These are phyloP conservation scores for Corylus heterophylla DNA, from an alignment of 306 rosid genomes.

Conservation along the genomic window DNA sequence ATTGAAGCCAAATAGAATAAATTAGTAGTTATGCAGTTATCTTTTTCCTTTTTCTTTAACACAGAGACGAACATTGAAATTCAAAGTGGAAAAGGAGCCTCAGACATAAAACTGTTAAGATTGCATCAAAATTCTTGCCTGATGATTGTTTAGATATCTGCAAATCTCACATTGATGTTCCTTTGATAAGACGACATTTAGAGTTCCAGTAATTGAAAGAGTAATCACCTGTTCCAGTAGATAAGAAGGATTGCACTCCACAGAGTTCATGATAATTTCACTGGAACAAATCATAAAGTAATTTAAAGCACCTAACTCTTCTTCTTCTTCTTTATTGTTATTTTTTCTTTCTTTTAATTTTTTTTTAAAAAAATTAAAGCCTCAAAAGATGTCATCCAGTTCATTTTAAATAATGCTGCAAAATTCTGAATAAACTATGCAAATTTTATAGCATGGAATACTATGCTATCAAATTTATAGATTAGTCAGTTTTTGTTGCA, in stretches of 20 bases:
- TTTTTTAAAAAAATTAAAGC: too few species aligned
- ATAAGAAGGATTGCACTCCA: neutral
- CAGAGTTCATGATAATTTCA: neutral
- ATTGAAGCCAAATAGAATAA: neutral
- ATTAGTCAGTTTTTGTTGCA: neutral
- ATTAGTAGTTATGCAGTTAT: neutral
- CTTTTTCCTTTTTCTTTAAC: neutral
- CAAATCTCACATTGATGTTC: slow-evolving; percentile 72
- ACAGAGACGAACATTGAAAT: neutral
- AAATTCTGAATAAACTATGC: neutral
- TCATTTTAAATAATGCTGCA: neutral
- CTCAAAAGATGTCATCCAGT: neutral
- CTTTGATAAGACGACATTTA: slow-evolving; percentile 67
- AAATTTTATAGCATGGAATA: neutral
- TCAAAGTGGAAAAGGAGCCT: neutral
- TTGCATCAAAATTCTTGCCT: slow-evolving; percentile 39
- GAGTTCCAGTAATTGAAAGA: slow-evolving; percentile 69
- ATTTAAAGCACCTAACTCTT: neutral
- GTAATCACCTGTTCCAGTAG: slow-evolving; percentile 51
- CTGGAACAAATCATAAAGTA: neutral
- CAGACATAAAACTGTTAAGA: slow-evolving; percentile 4
- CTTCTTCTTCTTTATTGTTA: neutral
- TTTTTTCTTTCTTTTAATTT: neutral
- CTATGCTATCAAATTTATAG: neutral
- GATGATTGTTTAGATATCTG: slow-evolving; percentile 85